phyloP scores from a whole-genome alignment of 176 grass and related monocot genomes.

The Tillandsia leiboldiana region DNA sequence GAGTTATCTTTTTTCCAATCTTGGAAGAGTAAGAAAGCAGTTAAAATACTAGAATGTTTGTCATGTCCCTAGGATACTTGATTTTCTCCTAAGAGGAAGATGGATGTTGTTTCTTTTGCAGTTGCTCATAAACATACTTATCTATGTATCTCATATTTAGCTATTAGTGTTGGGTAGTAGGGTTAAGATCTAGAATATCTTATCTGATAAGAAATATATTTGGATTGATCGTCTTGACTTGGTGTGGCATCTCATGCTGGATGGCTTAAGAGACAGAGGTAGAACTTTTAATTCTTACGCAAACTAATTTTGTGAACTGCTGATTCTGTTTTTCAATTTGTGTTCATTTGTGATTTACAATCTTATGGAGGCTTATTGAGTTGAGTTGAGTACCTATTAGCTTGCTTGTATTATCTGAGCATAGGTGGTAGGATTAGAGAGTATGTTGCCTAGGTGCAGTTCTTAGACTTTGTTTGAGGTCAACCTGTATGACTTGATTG shows the following conservation, averaged over 20 bases:
- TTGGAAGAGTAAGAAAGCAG: not conserved
- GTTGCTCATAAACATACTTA: not conserved
- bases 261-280: not conserved
- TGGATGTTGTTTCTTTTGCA: not conserved
- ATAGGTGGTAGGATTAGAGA: too few species aligned
- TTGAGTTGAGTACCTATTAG: too few species aligned
- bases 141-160: not conserved
- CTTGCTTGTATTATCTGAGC: too few species aligned
- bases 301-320: not conserved
- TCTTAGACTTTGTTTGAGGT: too few species aligned
- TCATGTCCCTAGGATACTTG: not conserved
- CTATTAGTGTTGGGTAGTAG: not conserved
- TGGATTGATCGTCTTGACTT: not conserved
- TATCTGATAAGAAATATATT: not conserved
- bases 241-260: not conserved
- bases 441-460: not conserved
- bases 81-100: not conserved
- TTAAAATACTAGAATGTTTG: not conserved
- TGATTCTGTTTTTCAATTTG: not conserved
- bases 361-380: not conserved
- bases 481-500: too few species aligned
- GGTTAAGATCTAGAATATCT: not conserved
- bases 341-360: not conserved
- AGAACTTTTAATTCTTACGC: not conserved
- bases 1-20: not conserved